A percentile compares a stretch with the other conserved stretches of the same genome.
These are phyloP conservation scores for Botrytis pseudocinerea DNA, from an alignment of 2,329 filamentous ascomycete species.

Conservation along the genomic window DNA sequence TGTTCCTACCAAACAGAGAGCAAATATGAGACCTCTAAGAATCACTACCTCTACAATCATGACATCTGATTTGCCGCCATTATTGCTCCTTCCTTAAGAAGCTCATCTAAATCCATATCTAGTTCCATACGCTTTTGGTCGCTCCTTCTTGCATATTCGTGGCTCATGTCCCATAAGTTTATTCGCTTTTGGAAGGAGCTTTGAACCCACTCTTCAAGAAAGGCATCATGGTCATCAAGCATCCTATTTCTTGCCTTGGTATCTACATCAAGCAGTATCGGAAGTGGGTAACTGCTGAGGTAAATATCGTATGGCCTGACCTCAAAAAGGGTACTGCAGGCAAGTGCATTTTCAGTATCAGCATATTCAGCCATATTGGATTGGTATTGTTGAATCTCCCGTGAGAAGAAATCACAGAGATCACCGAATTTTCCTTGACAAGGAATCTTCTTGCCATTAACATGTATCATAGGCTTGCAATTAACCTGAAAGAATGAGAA, in stretches of 20 bases:
- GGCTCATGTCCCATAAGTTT: constrained; percentile 13
- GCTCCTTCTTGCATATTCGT: neutral
- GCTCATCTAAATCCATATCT: constrained; percentile 7
- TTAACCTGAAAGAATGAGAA: neutral
- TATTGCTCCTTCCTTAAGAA: constrained; percentile 8
- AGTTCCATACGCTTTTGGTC: neutral
- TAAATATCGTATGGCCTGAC: constrained; percentile 7
- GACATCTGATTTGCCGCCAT: neutral
- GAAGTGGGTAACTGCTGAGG: constrained; percentile 7
- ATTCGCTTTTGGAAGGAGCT: constrained; percentile 1
- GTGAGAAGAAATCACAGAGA: constrained; percentile 16
- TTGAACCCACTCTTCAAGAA: constrained; percentile 11
- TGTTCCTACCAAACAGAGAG: neutral
- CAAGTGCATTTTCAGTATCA: constrained; percentile 15
- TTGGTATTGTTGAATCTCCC: constrained; percentile 7
- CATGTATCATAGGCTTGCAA: neutral
- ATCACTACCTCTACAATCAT: neutral
- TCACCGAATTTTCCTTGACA: constrained; percentile 8
- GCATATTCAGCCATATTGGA: neutral
- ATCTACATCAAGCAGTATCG: constrained; percentile 8
- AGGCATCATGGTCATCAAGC: constrained; percentile 11
- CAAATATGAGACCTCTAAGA: neutral
- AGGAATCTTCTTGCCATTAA: constrained; percentile 12
- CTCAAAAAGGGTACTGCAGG: constrained; percentile 14
- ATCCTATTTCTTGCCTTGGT: neutral